Base-by-base conservation (phyloP, 2,329 filamentous ascomycete species). In the Chrysoporthe austroafricana region DNA sequence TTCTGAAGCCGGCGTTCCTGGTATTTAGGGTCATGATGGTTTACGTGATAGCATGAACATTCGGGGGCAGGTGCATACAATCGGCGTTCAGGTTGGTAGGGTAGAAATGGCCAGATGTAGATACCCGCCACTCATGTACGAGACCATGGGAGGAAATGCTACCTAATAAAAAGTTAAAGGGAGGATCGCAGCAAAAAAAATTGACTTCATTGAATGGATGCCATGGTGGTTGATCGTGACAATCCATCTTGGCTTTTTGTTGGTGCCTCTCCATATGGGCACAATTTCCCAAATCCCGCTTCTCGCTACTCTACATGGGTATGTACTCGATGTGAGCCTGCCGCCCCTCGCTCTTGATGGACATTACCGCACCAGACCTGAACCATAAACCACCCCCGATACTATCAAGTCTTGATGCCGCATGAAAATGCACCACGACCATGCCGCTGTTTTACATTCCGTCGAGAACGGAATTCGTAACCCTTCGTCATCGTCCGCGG, bases 91-190 rank as follows among this genome's bases (percentile, higher is more conserved):
- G 57, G 16, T 57, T 14, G 2, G 36, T 3, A 6, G n/a, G 21
- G 21, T 44, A 63, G 58, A 60, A 46, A 46, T 39, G n/a, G 21
- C 56, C 34, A 58, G 34, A 14, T 43, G 63, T 44, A 60, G 46
- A 66, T 69, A 68, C 68, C 68, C 68, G 68, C 50, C 52, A 66
- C 32, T 44, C 8, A 58, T 4, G 32, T 16, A 42, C 6, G 7
- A 36, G 13, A 3, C 14, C 3, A 39, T 7, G 5, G 39, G 32
- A 9, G 32, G n/a, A n/a, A 39, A 39, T 14, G 34, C 14, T 34
- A 36, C 34, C 21, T 36, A 16, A 58, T 44, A 26, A 39, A 32
- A 56, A 46, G 36, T 42, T 18, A 11, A 58, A 42, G 3, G 9
- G 32, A 39, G 26, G 46, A 16, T 50, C 39, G 11, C 61, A 39